phyloP scores from a whole-genome alignment of 129 eudicot genomes.

The Flaveria ramosissima region DNA sequence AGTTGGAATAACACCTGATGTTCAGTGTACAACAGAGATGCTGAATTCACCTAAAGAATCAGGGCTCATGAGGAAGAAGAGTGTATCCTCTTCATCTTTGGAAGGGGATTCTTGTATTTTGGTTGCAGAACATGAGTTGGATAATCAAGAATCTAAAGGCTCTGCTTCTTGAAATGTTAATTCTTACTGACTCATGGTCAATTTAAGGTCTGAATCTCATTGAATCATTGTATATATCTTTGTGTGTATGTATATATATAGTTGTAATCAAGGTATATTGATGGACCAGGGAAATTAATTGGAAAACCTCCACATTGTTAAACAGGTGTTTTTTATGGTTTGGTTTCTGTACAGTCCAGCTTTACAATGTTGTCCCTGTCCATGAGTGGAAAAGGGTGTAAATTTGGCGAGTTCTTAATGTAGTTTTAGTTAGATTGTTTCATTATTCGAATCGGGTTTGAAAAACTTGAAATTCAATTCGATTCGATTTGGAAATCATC shows the following conservation, averaged over 20 bases:
- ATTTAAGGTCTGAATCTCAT: slow-evolving; percentile 11
- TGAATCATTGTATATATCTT: slow-evolving; percentile 14
- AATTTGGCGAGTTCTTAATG: too few species aligned
- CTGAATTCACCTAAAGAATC: slow-evolving; percentile 53
- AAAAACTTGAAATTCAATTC: too few species aligned
- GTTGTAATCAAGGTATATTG: slow-evolving; percentile 27
- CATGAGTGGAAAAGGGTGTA: too few species aligned
- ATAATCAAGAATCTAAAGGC: slow-evolving; percentile 71
- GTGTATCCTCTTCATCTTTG: slow-evolving; percentile 43
- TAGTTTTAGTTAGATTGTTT: too few species aligned
- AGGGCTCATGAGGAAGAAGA: slow-evolving; percentile 43
- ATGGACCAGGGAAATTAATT: slow-evolving; percentile 3
- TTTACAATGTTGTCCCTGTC: too few species aligned
- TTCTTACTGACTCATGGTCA: slow-evolving; percentile 20
- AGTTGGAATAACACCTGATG: slow-evolving; percentile 90
- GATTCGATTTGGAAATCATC: too few species aligned
- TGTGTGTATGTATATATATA: not conserved
- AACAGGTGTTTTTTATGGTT: not conserved
- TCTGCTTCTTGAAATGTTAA: slow-evolving; percentile 65
- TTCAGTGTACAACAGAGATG: slow-evolving; percentile 80
- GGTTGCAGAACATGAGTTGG: slow-evolving; percentile 95
- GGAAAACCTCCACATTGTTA: slow-evolving; percentile 2
- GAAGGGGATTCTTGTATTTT: slow-evolving; percentile 92
- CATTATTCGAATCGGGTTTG: too few species aligned
- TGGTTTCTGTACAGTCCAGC: too few species aligned